These are phyloP conservation scores for Lyophyllum semitale DNA, from an alignment of 768 basidiomycete genomes.

Conservation along the genomic window DNA sequence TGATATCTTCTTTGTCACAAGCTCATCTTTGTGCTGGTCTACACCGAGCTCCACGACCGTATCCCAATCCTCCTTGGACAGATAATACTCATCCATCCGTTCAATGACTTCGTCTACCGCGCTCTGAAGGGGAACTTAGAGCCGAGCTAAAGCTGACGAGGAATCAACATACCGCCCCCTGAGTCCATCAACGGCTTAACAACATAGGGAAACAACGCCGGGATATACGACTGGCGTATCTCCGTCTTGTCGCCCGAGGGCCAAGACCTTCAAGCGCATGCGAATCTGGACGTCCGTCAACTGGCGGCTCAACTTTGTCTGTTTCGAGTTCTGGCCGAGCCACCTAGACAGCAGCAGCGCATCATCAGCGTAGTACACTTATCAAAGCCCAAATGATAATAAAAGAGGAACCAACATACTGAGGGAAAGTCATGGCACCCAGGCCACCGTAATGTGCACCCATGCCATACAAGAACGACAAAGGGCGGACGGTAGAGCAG, in stretches of 20 bases:
- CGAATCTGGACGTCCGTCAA: constrained; percentile 90
- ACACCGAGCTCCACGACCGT: constrained; percentile 92
- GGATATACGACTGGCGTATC: constrained; percentile 90
- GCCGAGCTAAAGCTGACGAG: background rate
- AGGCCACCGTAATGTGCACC: constrained; percentile 68
- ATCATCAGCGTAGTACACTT: background rate
- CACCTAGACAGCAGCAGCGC: constrained; percentile 54
- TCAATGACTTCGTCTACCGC: constrained; percentile 82
- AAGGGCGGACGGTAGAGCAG: constrained; percentile 86
- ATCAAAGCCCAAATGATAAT: too few species aligned
- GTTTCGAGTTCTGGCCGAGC: constrained; percentile 98
- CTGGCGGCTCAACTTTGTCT: constrained; percentile 75
- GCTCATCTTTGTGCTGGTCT: constrained; percentile 72
- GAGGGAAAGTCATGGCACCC: constrained; percentile 76
- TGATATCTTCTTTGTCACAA: constrained; percentile 82
- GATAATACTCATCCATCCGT: constrained; percentile 91
- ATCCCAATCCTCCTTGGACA: constrained; percentile 97
- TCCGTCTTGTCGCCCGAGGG: constrained; percentile 90
- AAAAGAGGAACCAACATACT: constrained; percentile 54
- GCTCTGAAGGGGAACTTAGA: constrained; percentile 44
- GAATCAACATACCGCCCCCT: constrained; percentile 64
- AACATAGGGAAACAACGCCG: constrained; percentile 81
- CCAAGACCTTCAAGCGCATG: constrained; percentile 92
- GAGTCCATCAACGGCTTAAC: constrained; percentile 75
- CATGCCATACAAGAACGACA: constrained; percentile 78